Evolutionary conservation across 1,284 basidiomycete species (phyloP), one percentile per base, ranked within the genome.

Genomic region (Apiotrichum veenhuisii): DNA sequence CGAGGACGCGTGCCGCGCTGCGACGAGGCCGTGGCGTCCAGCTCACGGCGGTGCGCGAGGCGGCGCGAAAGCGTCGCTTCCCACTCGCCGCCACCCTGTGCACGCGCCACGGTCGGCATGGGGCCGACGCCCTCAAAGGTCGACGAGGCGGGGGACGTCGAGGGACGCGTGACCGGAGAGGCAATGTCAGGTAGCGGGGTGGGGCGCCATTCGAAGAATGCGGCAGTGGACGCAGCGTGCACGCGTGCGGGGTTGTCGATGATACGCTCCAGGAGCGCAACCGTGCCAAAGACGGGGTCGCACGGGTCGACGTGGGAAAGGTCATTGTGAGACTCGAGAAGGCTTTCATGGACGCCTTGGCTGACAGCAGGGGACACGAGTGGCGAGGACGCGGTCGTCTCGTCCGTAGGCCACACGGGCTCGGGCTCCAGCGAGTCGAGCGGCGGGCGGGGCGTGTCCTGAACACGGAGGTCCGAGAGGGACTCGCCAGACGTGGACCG

Each of bases 1-100:
- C 46, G 46, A 11, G 46, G 46, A 25, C 47, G 47, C 20, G 15
- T 20, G 10, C 48, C 46, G 11, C 59, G 46, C 7, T 52, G 34
- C 5, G 51, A 25, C 18, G 46, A 52, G 8, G 56, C 52, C 15
- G 51, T 42, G 0, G 50, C 56, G 45, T 61, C 63, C 10, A 60
- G 51, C 34, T 72, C 67, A 27, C 68, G 62, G 4, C 72, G 60
- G 36, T 68, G 65, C 2, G 73, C 73, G 11, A 75, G 55, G n/a
- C 73, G 63, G 15, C 73, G 62, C 0, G 61, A 65, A 5, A 73
- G 59, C 5, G 60, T 67, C 1, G 73, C 73, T 59, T 75, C 72
- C 73, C 73, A 75, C 44, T 75, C 72, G 7, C 70, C 69, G 1
- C 71, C 68, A 15, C 69, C 72, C 23, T 64, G 57, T 0, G 67